Conservation (phyloP, 257 asterid genomes). For the Petrea volubilis region DNA sequence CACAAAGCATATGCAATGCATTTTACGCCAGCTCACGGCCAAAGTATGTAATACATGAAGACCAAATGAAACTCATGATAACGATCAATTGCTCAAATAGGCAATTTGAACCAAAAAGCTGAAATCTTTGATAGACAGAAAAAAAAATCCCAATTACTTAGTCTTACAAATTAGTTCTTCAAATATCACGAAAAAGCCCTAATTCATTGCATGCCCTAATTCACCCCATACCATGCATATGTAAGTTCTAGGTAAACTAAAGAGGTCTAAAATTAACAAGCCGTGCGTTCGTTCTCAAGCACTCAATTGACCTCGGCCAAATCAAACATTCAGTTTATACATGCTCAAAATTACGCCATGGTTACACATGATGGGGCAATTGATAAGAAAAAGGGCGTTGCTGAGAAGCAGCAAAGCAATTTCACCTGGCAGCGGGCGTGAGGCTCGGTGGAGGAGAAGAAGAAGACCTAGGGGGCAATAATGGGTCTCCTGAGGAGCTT, state of each 20-base stretch:
- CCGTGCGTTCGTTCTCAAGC: background rate
- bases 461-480: slow-evolving; percentile 65
- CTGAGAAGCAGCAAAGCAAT: slow-evolving; percentile 29
- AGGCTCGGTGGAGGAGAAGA: slow-evolving; percentile 80
- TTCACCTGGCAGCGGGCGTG: slow-evolving; percentile 96
- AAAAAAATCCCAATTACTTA: background rate
- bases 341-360: slow-evolving; percentile 12
- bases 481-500: slow-evolving; percentile 87
- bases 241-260: background rate
- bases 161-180: background rate
- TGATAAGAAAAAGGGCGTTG: slow-evolving; percentile 17
- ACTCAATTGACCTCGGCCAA: slow-evolving; percentile 20
- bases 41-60: background rate
- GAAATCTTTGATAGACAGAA: background rate
- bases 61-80: slow-evolving; percentile 8
- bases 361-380: background rate
- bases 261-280: slow-evolving; percentile 10
- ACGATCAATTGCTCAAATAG: background rate
- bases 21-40: slow-evolving; percentile 1
- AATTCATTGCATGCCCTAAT: slow-evolving; percentile 22
- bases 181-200: slow-evolving; percentile 19
- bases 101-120: background rate
- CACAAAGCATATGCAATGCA: background rate
- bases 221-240: background rate
- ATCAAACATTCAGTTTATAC: background rate